Percentiles rank a stretch among this genome's conserved stretches.
These are phyloP conservation scores for Triticum timopheevii DNA, from an alignment of 176 grass and related monocot genomes.

Conservation along the genomic window DNA sequence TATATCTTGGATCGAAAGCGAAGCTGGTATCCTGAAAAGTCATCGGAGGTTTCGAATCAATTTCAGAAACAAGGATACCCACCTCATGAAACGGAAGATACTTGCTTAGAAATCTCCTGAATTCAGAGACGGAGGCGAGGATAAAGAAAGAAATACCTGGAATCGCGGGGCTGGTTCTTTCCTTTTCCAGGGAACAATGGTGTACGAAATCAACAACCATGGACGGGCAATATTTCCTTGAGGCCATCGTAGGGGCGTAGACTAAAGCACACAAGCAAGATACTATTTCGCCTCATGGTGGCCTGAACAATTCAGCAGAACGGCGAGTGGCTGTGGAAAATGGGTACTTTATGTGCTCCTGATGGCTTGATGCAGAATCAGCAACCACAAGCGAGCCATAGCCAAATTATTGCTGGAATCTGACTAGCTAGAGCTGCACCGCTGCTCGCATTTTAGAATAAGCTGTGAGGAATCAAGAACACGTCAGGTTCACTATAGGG, in stretches of 20 bases:
- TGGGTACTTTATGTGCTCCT: conserved; percentile 23
- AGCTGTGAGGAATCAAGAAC: conserved; percentile 42
- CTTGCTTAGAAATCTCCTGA: background rate
- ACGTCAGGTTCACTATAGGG: conserved; percentile 39
- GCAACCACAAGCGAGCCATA: conserved; percentile 9
- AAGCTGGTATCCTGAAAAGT: conserved; percentile 14
- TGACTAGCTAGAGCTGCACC: background rate
- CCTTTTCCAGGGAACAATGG: background rate
- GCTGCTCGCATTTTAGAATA: conserved; percentile 16
- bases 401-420: conserved; percentile 26
- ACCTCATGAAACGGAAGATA: too few species aligned
- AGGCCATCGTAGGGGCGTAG: conserved; percentile 5
- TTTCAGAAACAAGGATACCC: background rate
- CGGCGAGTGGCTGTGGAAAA: background rate
- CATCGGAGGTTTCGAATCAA: background rate
- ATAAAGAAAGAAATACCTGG: too few species aligned
- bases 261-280: conserved; percentile 15
- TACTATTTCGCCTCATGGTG: background rate
- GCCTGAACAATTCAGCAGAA: conserved; percentile 20
- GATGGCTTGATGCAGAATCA: conserved; percentile 11
- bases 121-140: background rate
- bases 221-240: background rate
- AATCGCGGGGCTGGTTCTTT: background rate
- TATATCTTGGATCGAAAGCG: conserved; percentile 25
- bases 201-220: background rate